Evolutionary conservation across 192 early-diverging fungal species (phyloP).

Genomic region (Coemansia sp.): DNA sequence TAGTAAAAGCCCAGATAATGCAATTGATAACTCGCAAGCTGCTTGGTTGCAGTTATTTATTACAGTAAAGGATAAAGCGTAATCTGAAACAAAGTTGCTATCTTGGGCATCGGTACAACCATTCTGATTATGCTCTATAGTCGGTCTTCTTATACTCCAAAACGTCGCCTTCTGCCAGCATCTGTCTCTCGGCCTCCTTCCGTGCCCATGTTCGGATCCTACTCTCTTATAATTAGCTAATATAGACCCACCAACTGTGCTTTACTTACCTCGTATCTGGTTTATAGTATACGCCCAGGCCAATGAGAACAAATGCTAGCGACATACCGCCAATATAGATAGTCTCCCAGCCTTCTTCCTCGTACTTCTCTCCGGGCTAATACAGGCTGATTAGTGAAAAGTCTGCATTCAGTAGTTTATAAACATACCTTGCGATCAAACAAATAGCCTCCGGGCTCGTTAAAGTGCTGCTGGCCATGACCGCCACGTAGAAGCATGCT

Average conservation of each 20-base stretch:
- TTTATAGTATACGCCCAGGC: slow-evolving; percentile 64
- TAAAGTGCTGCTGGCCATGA: slow-evolving; percentile 58
- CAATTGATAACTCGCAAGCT: too few species aligned
- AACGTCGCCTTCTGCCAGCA: slow-evolving; percentile 64
- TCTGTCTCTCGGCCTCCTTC: slow-evolving; percentile 70
- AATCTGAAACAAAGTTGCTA: too few species aligned
- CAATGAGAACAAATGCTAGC: slow-evolving; percentile 58
- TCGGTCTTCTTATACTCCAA: slow-evolving; percentile 60
- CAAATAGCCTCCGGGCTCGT: slow-evolving; percentile 73
- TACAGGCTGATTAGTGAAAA: too few species aligned
- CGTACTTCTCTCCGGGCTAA: slow-evolving; percentile 63
- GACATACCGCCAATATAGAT: slow-evolving; percentile 62
- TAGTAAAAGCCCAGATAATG: too few species aligned
- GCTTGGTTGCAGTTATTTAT: too few species aligned
- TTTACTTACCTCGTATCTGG: slow-evolving; percentile 68
- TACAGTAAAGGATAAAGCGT: too few species aligned
- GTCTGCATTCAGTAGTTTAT: too few species aligned
- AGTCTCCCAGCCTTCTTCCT: slow-evolving; percentile 74
- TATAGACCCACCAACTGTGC: not conserved
- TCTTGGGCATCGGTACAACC: too few species aligned
- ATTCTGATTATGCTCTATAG: slow-evolving; percentile 26
- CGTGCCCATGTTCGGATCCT: slow-evolving; percentile 72
- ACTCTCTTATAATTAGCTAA: not conserved
- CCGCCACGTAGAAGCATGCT: slow-evolving; percentile 59
- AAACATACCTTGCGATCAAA: slow-evolving; percentile 75